Evolutionary conservation across 345 rosid genomes (phyloP).

Genomic region (Geranium rotundifolium): DNA sequence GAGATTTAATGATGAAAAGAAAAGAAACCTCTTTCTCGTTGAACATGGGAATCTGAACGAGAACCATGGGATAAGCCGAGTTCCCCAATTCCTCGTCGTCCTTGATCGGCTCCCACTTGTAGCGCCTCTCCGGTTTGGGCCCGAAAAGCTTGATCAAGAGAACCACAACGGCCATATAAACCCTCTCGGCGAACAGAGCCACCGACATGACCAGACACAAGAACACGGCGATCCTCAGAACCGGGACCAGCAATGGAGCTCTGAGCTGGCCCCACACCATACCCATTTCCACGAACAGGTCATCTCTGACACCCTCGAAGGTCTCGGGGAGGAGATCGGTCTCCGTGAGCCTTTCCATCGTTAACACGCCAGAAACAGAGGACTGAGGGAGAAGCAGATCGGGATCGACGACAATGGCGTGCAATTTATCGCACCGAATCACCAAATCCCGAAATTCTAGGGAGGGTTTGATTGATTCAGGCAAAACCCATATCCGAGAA

Average conservation of each 20-base stretch:
- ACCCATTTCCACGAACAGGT: slow-evolving; percentile 36
- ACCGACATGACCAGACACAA: slow-evolving; percentile 78
- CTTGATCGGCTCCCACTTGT: slow-evolving; percentile 70
- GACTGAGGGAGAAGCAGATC: slow-evolving; percentile 1
- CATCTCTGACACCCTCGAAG: slow-evolving; percentile 41
- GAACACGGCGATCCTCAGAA: slow-evolving; percentile 42
- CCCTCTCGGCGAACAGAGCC: slow-evolving; percentile 80
- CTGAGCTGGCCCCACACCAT: slow-evolving; percentile 56
- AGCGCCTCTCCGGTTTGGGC: slow-evolving; percentile 67
- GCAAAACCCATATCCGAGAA: no score
- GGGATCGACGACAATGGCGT: neutral
- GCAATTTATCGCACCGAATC: no score
- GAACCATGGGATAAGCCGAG: slow-evolving; percentile 75
- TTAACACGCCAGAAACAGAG: slow-evolving; percentile 3
- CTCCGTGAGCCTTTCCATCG: slow-evolving; percentile 34
- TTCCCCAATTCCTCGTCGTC: slow-evolving; percentile 82
- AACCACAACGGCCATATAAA: slow-evolving; percentile 76
- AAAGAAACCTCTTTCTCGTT: slow-evolving; percentile 77
- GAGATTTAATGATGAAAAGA: neutral
- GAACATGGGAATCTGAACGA: slow-evolving; percentile 96
- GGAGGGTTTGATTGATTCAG: no score
- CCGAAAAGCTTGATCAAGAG: slow-evolving; percentile 60
- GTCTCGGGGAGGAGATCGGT: slow-evolving; percentile 31
- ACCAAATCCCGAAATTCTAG: no score
- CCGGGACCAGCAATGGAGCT: slow-evolving; percentile 78